phyloP scores from a whole-genome alignment of 179 eudicot species.

The Amaranthus tricolor region DNA sequence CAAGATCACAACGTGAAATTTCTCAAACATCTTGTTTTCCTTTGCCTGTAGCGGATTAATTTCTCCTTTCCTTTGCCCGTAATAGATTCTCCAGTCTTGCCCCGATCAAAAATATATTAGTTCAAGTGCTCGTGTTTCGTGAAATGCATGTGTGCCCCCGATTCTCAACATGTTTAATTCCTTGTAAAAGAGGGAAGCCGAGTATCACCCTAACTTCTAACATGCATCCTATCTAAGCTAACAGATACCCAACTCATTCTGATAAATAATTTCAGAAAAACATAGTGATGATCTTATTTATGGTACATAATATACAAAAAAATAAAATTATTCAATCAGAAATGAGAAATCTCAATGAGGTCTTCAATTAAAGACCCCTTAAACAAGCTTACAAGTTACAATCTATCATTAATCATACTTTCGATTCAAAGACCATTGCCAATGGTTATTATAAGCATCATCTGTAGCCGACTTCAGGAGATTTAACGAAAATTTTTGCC shows the following conservation, averaged over 20 bases:
- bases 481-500: conserved; percentile 33
- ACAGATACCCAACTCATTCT: conserved; percentile 15
- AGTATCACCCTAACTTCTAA: no score
- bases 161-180: no score
- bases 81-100: no score
- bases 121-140: no score
- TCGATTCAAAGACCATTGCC: neutral
- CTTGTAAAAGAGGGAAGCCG: no score
- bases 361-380: conserved; percentile 11
- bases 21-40: no score
- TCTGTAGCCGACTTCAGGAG: conserved; percentile 49
- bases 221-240: neutral
- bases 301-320: conserved; percentile 28
- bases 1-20: no score
- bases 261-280: conserved; percentile 8
- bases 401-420: neutral
- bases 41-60: no score
- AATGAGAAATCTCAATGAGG: neutral
- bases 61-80: no score
- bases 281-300: conserved; percentile 20
- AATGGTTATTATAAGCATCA: conserved; percentile 20
- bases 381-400: conserved; percentile 14
- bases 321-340: conserved; percentile 22
- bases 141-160: no score
- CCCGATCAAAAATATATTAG: no score